Evolutionary conservation across 2,329 filamentous ascomycete genomes (phyloP).

Genomic region (Xylaria sp.): DNA sequence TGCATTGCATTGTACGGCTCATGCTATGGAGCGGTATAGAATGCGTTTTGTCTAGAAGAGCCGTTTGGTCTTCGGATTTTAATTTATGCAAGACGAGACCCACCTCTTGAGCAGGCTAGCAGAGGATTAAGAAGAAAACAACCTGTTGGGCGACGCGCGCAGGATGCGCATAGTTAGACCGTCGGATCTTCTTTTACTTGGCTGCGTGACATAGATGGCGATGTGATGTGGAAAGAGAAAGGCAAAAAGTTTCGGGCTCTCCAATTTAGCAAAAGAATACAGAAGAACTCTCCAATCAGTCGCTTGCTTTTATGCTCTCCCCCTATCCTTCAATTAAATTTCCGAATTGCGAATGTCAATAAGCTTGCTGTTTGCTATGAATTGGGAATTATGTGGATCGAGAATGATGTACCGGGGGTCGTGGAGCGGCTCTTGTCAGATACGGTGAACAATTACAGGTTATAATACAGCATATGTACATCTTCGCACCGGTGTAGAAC

Average conservation of each 20-base stretch:
- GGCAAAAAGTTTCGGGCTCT: slow-evolving; percentile 13
- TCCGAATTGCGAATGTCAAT: no score
- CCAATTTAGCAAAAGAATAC: slow-evolving; percentile 30
- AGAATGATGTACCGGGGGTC: not conserved
- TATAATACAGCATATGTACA: not conserved
- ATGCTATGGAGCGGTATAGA: not conserved
- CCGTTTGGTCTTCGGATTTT: not conserved
- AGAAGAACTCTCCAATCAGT: slow-evolving; percentile 35
- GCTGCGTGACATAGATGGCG: slow-evolving; percentile 7
- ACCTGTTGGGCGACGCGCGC: not conserved
- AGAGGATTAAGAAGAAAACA: slow-evolving; percentile 5
- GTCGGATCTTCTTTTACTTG: slow-evolving; percentile 7
- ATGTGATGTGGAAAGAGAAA: slow-evolving; percentile 6
- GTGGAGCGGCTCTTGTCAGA: not conserved
- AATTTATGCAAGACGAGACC: slow-evolving; percentile 13
- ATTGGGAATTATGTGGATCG: not conserved
- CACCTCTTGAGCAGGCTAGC: slow-evolving; percentile 15
- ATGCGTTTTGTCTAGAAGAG: slow-evolving; percentile 8
- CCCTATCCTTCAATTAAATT: no score
- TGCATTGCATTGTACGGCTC: not conserved
- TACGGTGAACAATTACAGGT: not conserved
- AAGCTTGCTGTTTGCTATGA: not conserved
- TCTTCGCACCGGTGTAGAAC: not conserved
- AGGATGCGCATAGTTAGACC: slow-evolving; percentile 25
- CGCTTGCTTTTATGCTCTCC: not conserved